These are phyloP conservation scores for Leucoagaricus sp. DNA, from an alignment of 1,284 basidiomycete genomes.

Conservation along the genomic window DNA sequence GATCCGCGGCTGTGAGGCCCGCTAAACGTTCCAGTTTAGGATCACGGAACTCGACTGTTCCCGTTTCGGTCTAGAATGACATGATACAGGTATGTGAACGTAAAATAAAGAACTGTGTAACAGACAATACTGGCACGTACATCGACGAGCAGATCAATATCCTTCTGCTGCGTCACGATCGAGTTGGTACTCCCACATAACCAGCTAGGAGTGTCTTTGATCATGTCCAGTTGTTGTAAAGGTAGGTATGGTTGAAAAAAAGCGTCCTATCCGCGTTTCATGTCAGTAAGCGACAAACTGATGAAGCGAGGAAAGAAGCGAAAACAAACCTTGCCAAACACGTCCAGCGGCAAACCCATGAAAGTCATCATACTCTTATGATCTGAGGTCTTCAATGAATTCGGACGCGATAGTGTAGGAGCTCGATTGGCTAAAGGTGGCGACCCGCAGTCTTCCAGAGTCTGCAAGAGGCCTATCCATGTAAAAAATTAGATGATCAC, in stretches of 20 bases:
- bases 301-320: not conserved
- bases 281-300: not conserved
- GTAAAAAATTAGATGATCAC: slow-evolving; percentile 21
- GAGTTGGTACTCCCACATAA: slow-evolving; percentile 94
- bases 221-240: slow-evolving; percentile 91
- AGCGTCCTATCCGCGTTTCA: slow-evolving; percentile 55
- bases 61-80: slow-evolving; percentile 72
- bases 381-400: slow-evolving; percentile 87
- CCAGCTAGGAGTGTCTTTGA: slow-evolving; percentile 81
- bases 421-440: slow-evolving; percentile 80
- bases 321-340: slow-evolving; percentile 73
- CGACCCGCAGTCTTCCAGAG: slow-evolving; percentile 90
- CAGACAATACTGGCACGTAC: too few relatives aligned
- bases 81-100: not conserved
- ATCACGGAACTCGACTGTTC: slow-evolving; percentile 83
- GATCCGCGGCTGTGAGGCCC: slow-evolving; percentile 86
- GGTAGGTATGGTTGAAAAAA: slow-evolving; percentile 99
- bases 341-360: slow-evolving; percentile 86
- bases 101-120: too few relatives aligned
- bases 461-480: slow-evolving; percentile 82
- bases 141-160: slow-evolving; percentile 91
- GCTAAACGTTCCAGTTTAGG: slow-evolving; percentile 77
- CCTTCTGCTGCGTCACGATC: slow-evolving; percentile 92
- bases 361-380: slow-evolving; percentile 89
- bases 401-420: slow-evolving; percentile 68